Base-by-base conservation (phyloP, 1,284 basidiomycete species). In the Kwoniella shivajii region DNA sequence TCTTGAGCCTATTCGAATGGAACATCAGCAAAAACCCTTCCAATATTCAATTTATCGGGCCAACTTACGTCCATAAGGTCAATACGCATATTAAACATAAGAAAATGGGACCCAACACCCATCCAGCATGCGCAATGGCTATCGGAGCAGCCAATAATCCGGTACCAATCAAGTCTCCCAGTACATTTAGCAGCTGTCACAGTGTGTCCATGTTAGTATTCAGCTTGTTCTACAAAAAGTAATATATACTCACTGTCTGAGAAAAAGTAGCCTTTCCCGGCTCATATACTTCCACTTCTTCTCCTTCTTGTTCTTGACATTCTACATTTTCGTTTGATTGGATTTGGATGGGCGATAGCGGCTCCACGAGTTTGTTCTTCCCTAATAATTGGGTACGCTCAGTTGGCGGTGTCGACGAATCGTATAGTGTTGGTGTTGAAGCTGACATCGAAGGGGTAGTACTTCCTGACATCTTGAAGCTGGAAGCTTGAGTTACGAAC, bases 131-230 rank as follows among this genome's bases (percentile, higher is more conserved):
- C 2, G 89, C 85, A 67, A 92, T 90, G 0, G 90, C 90, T 26
- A 92, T 82, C 0, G 92, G 90, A 71, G 91, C 88, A 5, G 90
- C 91, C 7, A 94, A 82, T 81, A 95, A 86, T 11, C 92, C 92
- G 52, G 94, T 89, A 7, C 92, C 92, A 22, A 92, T 81, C 9
- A 93, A 78, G 53, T 92, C 88, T 9, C 89, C 90, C 45, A 88
- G 88, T 18, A 86, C 86, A 69, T 94, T 94, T 74, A 93, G 89
- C 16, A 94, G 78, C 89, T 91, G 62, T 18, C 44, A 11, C 29
- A 39, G 24, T 18, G 11, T 38, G 38, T 41, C 29, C 34, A 26
- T 16, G 27, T 22, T 46, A n/a, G n/a, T n/a, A n/a, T n/a, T n/a
- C 22, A 30, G 26, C 18, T 38, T 18, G 16, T 34, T 7, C 11